Percentiles rank a stretch among this genome's conserved stretches.
Evolutionary conservation across 306 rosid genomes (phyloP).

Genomic region (Medicago truncatula): MtrunA17r5.0-ANR NC_053044.1:23989501-23990000

Average conservation of each 20-base stretch:
- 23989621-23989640: too few species aligned
- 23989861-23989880: slow-evolving; percentile 32
- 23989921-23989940: not conserved
- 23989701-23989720: slow-evolving; percentile 62
- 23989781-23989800: slow-evolving; percentile 83
- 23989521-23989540: too few species aligned
- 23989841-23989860: slow-evolving; percentile 34
- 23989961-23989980: slow-evolving; percentile 27
- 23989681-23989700: slow-evolving; percentile 80
- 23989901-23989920: slow-evolving; percentile 6
- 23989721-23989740: slow-evolving; percentile 69
- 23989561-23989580: too few species aligned
- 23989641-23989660: slow-evolving; percentile 53
- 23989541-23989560: too few species aligned
- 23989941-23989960: slow-evolving; percentile 16
- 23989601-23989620: too few species aligned
- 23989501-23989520: too few species aligned
- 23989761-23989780: slow-evolving; percentile 68
- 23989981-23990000: not conserved
- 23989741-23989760: slow-evolving; percentile 60
- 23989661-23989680: slow-evolving; percentile 74
- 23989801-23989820: slow-evolving; percentile 78
- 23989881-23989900: slow-evolving; percentile 7
- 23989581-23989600: too few species aligned
- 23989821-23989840: slow-evolving; percentile 61